phyloP scores from a whole-genome alignment of 1,284 basidiomycete genomes.

The Austroboletus niveus region DNA sequence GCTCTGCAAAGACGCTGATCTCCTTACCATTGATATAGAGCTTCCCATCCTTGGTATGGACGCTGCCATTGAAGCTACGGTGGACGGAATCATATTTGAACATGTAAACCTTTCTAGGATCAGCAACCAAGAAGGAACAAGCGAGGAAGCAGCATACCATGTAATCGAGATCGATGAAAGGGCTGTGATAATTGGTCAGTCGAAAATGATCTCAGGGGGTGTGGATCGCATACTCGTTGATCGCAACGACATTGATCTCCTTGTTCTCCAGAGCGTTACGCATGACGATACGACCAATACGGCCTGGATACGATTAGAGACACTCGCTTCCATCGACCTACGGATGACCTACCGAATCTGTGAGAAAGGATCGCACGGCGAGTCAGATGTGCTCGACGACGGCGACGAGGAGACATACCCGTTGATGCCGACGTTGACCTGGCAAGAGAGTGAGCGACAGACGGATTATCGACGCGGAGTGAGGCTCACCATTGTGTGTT shows the following conservation, averaged over 20 bases:
- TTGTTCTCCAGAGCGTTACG: conserved; percentile 86
- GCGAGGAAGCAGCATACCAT: conserved; percentile 55
- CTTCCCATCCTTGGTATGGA: conserved; percentile 87
- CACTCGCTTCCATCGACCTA: not conserved
- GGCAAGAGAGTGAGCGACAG: conserved; percentile 6
- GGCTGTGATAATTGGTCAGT: conserved; percentile 15
- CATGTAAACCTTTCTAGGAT: conserved; percentile 82
- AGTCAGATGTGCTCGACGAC: conserved; percentile 14
- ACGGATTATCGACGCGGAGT: not conserved
- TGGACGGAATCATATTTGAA: conserved; percentile 99
- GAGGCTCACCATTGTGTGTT: conserved; percentile 24
- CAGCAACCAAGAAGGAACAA: not conserved
- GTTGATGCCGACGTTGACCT: conserved; percentile 92
- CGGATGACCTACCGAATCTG: conserved; percentile 75
- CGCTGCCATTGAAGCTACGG: conserved; percentile 89
- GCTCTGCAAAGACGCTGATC: conserved; percentile 84
- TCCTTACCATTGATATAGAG: conserved; percentile 83
- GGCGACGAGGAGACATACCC: conserved; percentile 50
- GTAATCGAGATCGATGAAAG: conserved; percentile 72
- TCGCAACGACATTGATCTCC: conserved; percentile 80
- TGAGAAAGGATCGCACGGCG: not conserved
- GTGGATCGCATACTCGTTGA: conserved; percentile 76
- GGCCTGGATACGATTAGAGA: conserved; percentile 56
- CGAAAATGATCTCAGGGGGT: not conserved
- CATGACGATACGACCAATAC: conserved; percentile 97